A percentile compares a stretch with the other conserved stretches of the same genome.
Evolutionary conservation across 257 asterid genomes (phyloP).

Genomic region (Thymus quinquecostatus): DNA sequence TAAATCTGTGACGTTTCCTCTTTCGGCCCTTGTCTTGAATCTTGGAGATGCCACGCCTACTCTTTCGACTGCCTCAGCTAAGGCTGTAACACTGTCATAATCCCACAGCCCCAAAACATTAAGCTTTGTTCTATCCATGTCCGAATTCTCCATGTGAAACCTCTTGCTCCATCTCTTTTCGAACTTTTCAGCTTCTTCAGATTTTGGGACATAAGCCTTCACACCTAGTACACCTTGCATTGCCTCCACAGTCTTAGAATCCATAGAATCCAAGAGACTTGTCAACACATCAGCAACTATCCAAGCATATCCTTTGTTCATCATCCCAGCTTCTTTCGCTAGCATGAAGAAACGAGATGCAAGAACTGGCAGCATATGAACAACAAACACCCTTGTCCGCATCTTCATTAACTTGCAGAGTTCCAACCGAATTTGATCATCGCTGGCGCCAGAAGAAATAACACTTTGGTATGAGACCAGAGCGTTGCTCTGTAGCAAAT

Average conservation of each 20-base stretch:
- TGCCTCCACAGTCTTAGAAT: slow-evolving; percentile 43
- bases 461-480: slow-evolving; percentile 36
- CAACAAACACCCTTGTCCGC: slow-evolving; percentile 50
- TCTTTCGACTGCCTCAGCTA: slow-evolving; percentile 44
- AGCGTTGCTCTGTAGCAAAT: slow-evolving; percentile 35
- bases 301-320: slow-evolving; percentile 56
- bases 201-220: slow-evolving; percentile 45
- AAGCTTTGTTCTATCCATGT: slow-evolving; percentile 35
- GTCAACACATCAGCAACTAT: slow-evolving; percentile 51
- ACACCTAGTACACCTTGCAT: slow-evolving; percentile 65
- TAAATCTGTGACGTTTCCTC: slow-evolving; percentile 38
- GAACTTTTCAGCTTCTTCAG: slow-evolving; percentile 31
- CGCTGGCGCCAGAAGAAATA: slow-evolving; percentile 37
- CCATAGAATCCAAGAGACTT: slow-evolving; percentile 38
- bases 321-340: slow-evolving; percentile 52
- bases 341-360: slow-evolving; percentile 44
- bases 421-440: slow-evolving; percentile 30
- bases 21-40: slow-evolving; percentile 14
- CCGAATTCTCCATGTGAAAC: slow-evolving; percentile 47
- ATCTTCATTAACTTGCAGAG: slow-evolving; percentile 19
- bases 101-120: slow-evolving; percentile 54
- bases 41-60: slow-evolving; percentile 24
- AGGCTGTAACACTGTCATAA: slow-evolving; percentile 43
- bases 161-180: slow-evolving; percentile 44
- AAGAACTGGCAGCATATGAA: slow-evolving; percentile 42